Evolutionary conservation across 2,329 filamentous ascomycete genomes (phyloP).

Genomic region (Botrytis porri): DNA sequence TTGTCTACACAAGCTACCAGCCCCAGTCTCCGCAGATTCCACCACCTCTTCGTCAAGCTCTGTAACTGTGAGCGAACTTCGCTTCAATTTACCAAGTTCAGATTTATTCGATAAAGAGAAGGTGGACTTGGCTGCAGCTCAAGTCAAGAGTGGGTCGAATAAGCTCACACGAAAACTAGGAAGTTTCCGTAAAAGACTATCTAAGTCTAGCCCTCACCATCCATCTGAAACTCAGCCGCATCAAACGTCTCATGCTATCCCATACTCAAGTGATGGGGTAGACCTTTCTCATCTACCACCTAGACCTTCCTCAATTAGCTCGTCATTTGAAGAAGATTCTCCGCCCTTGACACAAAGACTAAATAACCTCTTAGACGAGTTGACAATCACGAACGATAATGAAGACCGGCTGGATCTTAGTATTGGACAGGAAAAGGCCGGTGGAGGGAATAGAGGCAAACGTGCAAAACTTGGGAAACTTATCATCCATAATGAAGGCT

Average conservation of each 20-base stretch:
- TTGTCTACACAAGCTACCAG: slow-evolving; percentile 68
- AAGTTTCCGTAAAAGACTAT: slow-evolving; percentile 14
- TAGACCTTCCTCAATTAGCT: slow-evolving; percentile 26
- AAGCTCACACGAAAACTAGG: slow-evolving; percentile 25
- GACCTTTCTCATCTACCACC: slow-evolving; percentile 29
- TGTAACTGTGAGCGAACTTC: slow-evolving; percentile 69
- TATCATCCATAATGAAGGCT: slow-evolving; percentile 81
- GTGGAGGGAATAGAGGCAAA: slow-evolving; percentile 80
- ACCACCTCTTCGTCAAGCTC: slow-evolving; percentile 20
- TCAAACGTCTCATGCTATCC: slow-evolving; percentile 28
- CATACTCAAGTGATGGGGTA: slow-evolving; percentile 31
- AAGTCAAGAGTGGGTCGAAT: slow-evolving; percentile 13
- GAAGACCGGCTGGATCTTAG: slow-evolving; percentile 63
- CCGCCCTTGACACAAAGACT: background rate
- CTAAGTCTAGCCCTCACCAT: slow-evolving; percentile 31
- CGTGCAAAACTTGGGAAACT: slow-evolving; percentile 92
- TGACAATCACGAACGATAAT: slow-evolving; percentile 23
- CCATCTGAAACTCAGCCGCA: slow-evolving; percentile 26
- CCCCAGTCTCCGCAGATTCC: slow-evolving; percentile 37
- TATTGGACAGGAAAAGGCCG: slow-evolving; percentile 77
- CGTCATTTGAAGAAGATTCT: slow-evolving; percentile 21
- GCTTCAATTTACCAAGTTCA: slow-evolving; percentile 77
- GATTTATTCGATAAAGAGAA: slow-evolving; percentile 43
- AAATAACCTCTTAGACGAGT: slow-evolving; percentile 7
- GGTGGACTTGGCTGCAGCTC: slow-evolving; percentile 13